A percentile compares a stretch with the other conserved stretches of the same genome.
Conservation (phyloP, 2,329 filamentous ascomycete genomes). For the Pseudogymnoascus sp. region DNA sequence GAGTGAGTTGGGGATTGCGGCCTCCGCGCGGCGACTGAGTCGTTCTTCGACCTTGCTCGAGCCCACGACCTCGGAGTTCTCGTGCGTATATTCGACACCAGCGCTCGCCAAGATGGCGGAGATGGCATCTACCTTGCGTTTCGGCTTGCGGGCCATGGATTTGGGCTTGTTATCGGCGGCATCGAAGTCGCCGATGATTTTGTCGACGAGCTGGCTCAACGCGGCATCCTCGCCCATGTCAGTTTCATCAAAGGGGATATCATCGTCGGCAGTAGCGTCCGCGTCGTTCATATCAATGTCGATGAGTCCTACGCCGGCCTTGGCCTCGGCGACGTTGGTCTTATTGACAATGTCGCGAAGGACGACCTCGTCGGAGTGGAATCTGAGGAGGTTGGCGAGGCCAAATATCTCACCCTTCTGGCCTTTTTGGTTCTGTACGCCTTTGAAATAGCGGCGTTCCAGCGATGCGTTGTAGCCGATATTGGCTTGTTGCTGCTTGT, state of each 20-base stretch:
- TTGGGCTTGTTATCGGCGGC: conserved; percentile 35
- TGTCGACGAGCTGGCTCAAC: conserved; percentile 64
- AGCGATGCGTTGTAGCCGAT: conserved; percentile 91
- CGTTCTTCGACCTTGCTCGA: conserved; percentile 85
- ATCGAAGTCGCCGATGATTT: conserved; percentile 46
- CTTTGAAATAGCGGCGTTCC: conserved; percentile 91
- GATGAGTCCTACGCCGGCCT: conserved; percentile 73
- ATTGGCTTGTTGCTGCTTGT: conserved; percentile 98
- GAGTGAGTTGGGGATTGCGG: conserved; percentile 14
- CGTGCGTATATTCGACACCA: conserved; percentile 91
- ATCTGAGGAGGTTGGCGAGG: conserved; percentile 77
- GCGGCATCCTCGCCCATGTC: conserved; percentile 55
- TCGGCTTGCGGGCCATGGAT: conserved; percentile 16
- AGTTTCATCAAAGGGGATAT: conserved; percentile 35
- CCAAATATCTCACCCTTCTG: conserved; percentile 95
- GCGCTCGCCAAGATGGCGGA: conserved; percentile 82
- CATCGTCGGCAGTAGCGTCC: conserved; percentile 35
- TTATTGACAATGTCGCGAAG: conserved; percentile 97
- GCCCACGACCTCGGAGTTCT: conserved; percentile 92
- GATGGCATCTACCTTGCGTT: conserved; percentile 61
- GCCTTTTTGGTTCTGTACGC: conserved; percentile 74
- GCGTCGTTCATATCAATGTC: conserved; percentile 57
- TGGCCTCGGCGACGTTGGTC: conserved; percentile 91
- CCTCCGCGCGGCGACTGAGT: conserved; percentile 63
- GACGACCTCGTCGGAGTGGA: conserved; percentile 69